phyloP scores from a whole-genome alignment of 805 yeast species.

The Maudiozyma bulderi region DNA sequence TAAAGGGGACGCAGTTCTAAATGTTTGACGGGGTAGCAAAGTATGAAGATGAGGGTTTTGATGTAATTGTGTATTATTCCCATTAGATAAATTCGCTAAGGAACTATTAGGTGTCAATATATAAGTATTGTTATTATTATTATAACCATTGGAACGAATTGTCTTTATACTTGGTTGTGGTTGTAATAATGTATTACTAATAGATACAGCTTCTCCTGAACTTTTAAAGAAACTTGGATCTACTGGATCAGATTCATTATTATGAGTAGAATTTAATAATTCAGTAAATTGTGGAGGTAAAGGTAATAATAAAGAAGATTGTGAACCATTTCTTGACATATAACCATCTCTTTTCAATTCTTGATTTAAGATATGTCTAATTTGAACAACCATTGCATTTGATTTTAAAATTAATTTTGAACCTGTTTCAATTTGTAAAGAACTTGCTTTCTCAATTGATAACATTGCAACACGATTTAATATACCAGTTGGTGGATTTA shows the following conservation, averaged over 20 bases:
- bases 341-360: conserved; percentile 25
- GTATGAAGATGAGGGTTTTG: not conserved
- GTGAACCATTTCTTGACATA: conserved; percentile 22
- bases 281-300: conserved; percentile 8
- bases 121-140: not conserved
- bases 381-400: conserved; percentile 30
- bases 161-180: not conserved
- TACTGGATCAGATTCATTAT: not conserved
- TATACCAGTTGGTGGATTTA: conserved; percentile 60
- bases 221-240: not conserved
- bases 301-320: conserved; percentile 14
- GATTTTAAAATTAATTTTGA: conserved; percentile 1
- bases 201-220: not conserved
- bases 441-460: conserved; percentile 34
- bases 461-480: conserved; percentile 51
- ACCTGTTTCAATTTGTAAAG: conserved; percentile 30
- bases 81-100: not conserved
- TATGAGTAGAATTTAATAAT: not conserved
- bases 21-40: not conserved
- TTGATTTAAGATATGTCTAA: conserved; percentile 31
- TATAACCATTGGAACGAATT: not conserved
- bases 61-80: not conserved
- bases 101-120: conserved; percentile 1
- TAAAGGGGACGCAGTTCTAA: conserved; percentile 6
- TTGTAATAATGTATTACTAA: not conserved